These are phyloP conservation scores for Aphanoascus verrucosus DNA, from an alignment of 2,329 filamentous ascomycete genomes.

Conservation along the genomic window DNA sequence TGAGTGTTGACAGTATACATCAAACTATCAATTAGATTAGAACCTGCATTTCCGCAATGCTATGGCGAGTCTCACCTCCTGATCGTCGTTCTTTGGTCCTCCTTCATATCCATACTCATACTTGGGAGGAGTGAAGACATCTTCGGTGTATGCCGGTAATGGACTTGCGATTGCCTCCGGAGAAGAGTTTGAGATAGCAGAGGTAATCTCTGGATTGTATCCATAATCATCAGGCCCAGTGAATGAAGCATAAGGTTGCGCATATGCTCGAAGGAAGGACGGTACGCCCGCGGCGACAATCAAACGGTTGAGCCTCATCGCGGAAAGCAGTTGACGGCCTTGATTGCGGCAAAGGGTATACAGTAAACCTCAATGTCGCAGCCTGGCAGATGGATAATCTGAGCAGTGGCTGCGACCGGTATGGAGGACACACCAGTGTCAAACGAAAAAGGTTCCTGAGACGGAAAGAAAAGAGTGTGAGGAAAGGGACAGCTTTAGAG, in stretches of 20 bases:
- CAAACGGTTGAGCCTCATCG: conserved; percentile 5
- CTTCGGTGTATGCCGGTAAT: neutral
- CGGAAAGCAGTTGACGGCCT: neutral
- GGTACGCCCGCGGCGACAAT: conserved; percentile 1
- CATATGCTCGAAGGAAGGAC: neutral
- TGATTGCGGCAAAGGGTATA: neutral
- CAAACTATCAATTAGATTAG: neutral
- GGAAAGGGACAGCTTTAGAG: neutral
- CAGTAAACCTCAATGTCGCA: neutral
- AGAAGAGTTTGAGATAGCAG: neutral
- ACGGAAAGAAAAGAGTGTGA: neutral
- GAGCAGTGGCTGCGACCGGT: neutral
- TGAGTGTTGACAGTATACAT: neutral
- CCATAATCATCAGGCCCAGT: neutral
- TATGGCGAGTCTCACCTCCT: neutral
- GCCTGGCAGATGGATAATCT: neutral
- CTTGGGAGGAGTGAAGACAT: neutral
- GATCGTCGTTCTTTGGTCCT: neutral
- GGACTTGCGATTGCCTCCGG: neutral
- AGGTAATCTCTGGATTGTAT: neutral
- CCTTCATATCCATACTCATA: neutral
- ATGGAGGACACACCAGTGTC: neutral
- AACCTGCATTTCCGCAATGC: neutral
- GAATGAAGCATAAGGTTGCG: neutral
- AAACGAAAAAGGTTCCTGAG: neutral